Evolutionary conservation across 1,284 basidiomycete genomes (phyloP).

Genomic region (Trametes sp.): DNA sequence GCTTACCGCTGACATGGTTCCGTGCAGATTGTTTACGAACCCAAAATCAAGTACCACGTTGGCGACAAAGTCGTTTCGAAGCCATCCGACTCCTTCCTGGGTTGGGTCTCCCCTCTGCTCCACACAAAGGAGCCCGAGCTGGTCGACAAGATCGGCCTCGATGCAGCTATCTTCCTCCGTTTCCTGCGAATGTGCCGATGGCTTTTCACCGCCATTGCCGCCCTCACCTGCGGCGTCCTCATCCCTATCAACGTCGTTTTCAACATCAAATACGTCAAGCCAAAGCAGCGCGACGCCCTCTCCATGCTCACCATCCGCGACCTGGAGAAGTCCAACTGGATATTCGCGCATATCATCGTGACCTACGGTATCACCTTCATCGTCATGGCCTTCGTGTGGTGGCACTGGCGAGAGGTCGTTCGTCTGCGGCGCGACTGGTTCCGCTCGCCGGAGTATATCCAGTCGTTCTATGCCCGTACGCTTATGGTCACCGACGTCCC

Average conservation of each 20-base stretch:
- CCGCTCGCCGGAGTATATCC: constrained; percentile 77
- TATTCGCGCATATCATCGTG: constrained; percentile 80
- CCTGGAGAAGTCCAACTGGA: constrained; percentile 61
- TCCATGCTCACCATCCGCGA: constrained; percentile 84
- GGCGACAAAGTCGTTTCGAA: constrained; percentile 83
- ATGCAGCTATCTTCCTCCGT: constrained; percentile 92
- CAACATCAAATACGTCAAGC: constrained; percentile 69
- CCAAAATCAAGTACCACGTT: constrained; percentile 88
- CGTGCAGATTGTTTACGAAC: constrained; percentile 80
- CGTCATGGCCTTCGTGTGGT: constrained; percentile 70
- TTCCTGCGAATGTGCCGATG: constrained; percentile 89
- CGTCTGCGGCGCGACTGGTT: constrained; percentile 74
- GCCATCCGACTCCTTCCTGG: constrained; percentile 83
- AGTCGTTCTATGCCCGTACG: constrained; percentile 83
- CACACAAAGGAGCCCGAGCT: constrained; percentile 88
- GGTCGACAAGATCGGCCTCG: constrained; percentile 90
- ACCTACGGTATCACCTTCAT: constrained; percentile 78
- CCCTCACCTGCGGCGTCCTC: constrained; percentile 77
- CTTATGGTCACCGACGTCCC: constrained; percentile 77
- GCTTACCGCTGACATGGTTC: background rate
- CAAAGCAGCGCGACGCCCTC: constrained; percentile 63
- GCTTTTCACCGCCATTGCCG: constrained; percentile 75
- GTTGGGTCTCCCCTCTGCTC: constrained; percentile 90
- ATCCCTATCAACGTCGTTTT: constrained; percentile 82
- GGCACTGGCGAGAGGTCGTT: constrained; percentile 81